Percentiles rank a stretch among this genome's conserved stretches.
Conservation (phyloP, 768 basidiomycete species). For the Amanita rimosa region DNA sequence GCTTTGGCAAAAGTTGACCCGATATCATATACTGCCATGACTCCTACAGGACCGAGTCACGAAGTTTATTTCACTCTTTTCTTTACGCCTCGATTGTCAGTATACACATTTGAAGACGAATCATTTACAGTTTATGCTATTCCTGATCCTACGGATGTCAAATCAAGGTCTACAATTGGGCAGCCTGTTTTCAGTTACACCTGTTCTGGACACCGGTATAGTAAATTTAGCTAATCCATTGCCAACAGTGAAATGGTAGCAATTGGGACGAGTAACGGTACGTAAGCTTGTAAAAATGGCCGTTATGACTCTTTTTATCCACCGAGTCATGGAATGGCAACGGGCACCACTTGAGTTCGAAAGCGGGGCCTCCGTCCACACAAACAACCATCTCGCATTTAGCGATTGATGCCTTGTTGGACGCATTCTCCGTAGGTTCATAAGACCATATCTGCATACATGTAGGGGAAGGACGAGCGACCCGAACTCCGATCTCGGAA, state of each 20-base stretch:
- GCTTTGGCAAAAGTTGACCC: constrained; percentile 27
- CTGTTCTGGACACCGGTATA: too few species aligned
- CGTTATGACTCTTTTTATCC: constrained; percentile 10
- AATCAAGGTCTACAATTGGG: too few species aligned
- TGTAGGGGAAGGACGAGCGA: constrained; percentile 40
- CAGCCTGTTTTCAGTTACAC: too few species aligned
- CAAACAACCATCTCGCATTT: constrained; percentile 81
- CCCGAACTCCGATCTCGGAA: constrained; percentile 53
- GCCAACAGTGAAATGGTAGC: too few species aligned
- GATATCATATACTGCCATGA: constrained; percentile 48
- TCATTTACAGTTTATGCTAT: too few species aligned
- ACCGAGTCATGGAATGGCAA: constrained; percentile 64
- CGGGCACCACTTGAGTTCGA: constrained; percentile 90
- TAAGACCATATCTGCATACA: constrained; percentile 86
- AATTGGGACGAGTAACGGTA: constrained; percentile 1
- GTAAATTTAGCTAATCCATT: too few species aligned
- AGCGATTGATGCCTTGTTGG: constrained; percentile 23
- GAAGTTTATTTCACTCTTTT: background rate
- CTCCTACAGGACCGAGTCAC: constrained; percentile 22
- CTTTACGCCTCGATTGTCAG: constrained; percentile 56
- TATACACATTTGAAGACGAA: too few species aligned
- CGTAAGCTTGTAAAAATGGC: background rate
- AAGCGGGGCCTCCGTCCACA: constrained; percentile 67
- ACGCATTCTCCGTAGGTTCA: constrained; percentile 8
- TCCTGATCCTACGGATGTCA: too few species aligned